Evolutionary conservation across 163 green algal genomes (phyloP).

Genomic region (Scenedesmus sp.): DNA sequence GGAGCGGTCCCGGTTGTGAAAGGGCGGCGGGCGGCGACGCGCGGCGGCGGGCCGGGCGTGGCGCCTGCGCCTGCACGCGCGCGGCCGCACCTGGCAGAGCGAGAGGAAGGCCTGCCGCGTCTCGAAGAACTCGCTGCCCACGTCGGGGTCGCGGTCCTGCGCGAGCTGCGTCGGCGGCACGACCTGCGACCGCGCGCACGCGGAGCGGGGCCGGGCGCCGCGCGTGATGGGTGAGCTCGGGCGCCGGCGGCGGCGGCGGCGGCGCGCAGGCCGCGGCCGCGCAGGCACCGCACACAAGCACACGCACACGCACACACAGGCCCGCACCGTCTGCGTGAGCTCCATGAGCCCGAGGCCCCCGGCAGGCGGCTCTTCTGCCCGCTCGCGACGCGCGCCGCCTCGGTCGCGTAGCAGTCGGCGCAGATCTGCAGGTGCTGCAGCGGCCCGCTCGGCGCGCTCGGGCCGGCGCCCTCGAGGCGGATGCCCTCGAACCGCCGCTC

Average conservation of each 20-base stretch:
- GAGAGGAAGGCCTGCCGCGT: conserved; percentile 94
- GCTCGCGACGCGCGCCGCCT: conserved; percentile 41
- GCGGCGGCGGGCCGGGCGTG: too few relatives aligned
- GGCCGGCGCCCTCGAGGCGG: conserved; percentile 66
- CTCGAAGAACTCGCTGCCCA: conserved; percentile 97
- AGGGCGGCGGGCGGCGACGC: too few relatives aligned
- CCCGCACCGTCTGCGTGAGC: conserved; percentile 50
- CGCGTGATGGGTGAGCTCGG: too few relatives aligned
- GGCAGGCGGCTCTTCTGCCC: conserved; percentile 50
- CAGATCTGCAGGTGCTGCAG: conserved; percentile 77
- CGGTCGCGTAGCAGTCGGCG: conserved; percentile 64
- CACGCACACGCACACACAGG: neutral
- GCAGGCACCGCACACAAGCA: neutral
- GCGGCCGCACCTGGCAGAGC: too few relatives aligned
- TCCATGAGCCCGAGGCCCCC: conserved; percentile 56
- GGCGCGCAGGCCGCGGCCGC: neutral
- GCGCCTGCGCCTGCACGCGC: too few relatives aligned
- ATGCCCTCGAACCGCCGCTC: conserved; percentile 92
- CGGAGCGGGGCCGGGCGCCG: too few relatives aligned
- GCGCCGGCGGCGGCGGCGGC: too few relatives aligned
- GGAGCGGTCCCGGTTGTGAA: too few relatives aligned
- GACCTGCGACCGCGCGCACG: conserved; percentile 48
- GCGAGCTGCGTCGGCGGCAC: conserved; percentile 59
- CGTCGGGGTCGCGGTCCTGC: conserved; percentile 75
- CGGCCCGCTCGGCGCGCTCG: conserved; percentile 43